These are phyloP conservation scores for Populus davidiana DNA, from an alignment of 345 rosid species.

Conservation along the genomic window DNA sequence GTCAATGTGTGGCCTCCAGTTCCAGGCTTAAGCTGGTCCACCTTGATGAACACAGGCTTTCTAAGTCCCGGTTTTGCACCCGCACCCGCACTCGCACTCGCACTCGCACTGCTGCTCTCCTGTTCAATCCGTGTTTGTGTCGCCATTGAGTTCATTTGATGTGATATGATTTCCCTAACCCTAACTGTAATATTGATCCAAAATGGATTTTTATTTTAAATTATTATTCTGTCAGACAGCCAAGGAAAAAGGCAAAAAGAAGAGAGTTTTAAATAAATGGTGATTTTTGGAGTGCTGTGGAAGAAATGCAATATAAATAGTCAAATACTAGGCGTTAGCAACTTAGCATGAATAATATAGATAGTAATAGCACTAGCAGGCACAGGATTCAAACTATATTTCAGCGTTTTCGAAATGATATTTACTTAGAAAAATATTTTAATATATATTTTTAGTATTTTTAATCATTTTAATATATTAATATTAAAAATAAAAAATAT, in stretches of 20 bases:
- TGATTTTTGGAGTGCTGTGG: not conserved
- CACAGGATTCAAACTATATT: too few species aligned
- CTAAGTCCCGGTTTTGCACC: constrained; percentile 28
- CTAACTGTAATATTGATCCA: not conserved
- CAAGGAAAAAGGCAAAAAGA: too few species aligned
- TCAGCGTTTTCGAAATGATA: too few species aligned
- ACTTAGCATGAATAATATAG: too few species aligned
- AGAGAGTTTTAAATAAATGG: not conserved
- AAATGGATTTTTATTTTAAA: not conserved
- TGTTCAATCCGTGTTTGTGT: not conserved
- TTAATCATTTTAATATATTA: too few species aligned
- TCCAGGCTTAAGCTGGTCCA: constrained; percentile 45
- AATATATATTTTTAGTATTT: too few species aligned
- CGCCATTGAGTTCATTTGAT: not conserved
- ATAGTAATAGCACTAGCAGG: too few species aligned
- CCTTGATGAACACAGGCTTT: constrained; percentile 46
- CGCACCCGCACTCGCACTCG: not conserved
- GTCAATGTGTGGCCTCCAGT: constrained; percentile 41
- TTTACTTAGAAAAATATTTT: too few species aligned
- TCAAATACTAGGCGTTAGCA: too few species aligned
- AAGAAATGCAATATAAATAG: not conserved
- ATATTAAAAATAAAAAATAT: too few species aligned
- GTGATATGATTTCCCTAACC: not conserved
- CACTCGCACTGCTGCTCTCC: not conserved
- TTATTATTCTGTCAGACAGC: too few species aligned